Base-by-base conservation (phyloP, 192 early-diverging fungal genomes). In the Coemansia aciculifera region DNA sequence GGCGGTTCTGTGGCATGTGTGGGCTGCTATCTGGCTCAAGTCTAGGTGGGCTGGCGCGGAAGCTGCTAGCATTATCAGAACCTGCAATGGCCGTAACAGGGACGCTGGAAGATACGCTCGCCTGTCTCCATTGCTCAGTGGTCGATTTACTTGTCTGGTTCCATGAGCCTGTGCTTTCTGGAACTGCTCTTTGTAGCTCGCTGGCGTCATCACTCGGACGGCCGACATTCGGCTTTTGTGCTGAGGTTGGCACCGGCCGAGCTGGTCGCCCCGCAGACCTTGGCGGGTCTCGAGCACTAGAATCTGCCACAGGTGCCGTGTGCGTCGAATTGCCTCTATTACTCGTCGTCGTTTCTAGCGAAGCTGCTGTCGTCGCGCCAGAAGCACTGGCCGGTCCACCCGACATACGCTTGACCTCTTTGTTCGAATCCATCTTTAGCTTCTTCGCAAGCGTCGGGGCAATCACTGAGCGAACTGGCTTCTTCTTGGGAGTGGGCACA, bases 371-470 rank as follows among this genome's bases (percentile, higher is more conserved):
- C 3, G 54, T 19, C 19, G 17, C n/a, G 4, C 46, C 46, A 48
- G 46, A 48, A 2, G 7, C 7, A 3, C 5, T 48, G 10, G 46
- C 19, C n/a, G n/a, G 46, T 2, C 4, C 31, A 9, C 54, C 27
- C 17, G 23, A 8, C 0, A 59, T 24, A 2, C 74, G 68, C 61
- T 71, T 64, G 23, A 23, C 57, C 12, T 32, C 24, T 42, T 59
- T 66, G 57, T 12, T 27, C 29, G 63, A 43, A 39, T 67, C 66
- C 27, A 38, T 24, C 21, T 54, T 67, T 12, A 49, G 39, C 59
- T 70, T 66, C 60, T 67, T 76, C 0, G 32, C 32, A n/a, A 74
- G 44, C 2, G 79, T 71, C 13, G 71, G 79, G 23, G 79, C 71
- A 19, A 71, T 71, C 12, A 68, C 64, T 21, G 79, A 68, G 29